These are phyloP conservation scores for Fistulinella cinereoalba DNA, from an alignment of 1,284 basidiomycete genomes.

Conservation along the genomic window DNA sequence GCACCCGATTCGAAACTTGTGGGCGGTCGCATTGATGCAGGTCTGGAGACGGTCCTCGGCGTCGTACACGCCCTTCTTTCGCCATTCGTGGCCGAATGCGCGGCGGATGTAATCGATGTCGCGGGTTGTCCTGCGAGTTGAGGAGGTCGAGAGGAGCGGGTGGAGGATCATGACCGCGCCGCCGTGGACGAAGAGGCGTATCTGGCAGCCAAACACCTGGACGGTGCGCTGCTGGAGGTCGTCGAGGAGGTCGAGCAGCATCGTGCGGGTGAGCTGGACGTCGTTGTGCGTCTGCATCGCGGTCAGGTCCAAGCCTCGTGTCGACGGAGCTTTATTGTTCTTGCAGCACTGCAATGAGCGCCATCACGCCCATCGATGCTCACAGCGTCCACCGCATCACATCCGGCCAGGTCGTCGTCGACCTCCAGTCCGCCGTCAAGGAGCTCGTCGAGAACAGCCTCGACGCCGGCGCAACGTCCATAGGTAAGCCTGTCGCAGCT, in stretches of 20 bases:
- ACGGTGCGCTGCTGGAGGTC: constrained; percentile 49
- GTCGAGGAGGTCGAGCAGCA: constrained; percentile 45
- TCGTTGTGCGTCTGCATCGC: constrained; percentile 37
- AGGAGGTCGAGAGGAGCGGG: constrained; percentile 39
- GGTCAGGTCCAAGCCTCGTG: constrained; percentile 10
- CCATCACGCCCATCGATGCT: constrained; percentile 66
- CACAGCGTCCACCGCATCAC: constrained; percentile 66
- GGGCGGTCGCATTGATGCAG: constrained; percentile 57
- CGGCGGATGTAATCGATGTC: constrained; percentile 65
- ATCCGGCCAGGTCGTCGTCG: constrained; percentile 93
- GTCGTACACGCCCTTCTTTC: constrained; percentile 43
- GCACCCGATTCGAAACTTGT: constrained; percentile 46
- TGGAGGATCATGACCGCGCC: constrained; percentile 70
- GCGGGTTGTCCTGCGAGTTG: constrained; percentile 49
- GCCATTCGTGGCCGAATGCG: constrained; percentile 55
- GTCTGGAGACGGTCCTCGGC: constrained; percentile 49
- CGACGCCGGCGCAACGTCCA: constrained; percentile 85
- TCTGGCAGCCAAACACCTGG: constrained; percentile 42
- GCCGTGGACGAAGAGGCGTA: constrained; percentile 63
- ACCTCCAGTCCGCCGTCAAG: constrained; percentile 92
- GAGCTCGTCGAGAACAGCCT: constrained; percentile 96
- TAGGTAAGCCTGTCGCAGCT: constrained; percentile 51
- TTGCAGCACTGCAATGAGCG: constrained; percentile 1
- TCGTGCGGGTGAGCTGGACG: constrained; percentile 31
- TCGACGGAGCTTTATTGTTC: background rate